Evolutionary conservation across 257 asterid species (phyloP).

Genomic region (Asclepias syriaca): DNA sequence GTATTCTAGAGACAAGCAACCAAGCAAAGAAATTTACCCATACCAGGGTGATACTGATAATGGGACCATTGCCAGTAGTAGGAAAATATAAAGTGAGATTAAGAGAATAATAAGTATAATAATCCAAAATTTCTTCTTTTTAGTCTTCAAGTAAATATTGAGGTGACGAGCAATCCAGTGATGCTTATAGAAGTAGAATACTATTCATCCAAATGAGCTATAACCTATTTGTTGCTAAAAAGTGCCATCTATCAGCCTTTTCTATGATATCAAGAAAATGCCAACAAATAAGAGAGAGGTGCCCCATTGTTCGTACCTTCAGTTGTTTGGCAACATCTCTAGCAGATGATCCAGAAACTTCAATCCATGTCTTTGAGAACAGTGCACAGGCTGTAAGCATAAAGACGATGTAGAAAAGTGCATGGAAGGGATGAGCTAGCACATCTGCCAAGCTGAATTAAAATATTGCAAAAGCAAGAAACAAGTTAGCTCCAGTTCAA

Average conservation of each 20-base stretch:
- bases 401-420: constrained; percentile 68
- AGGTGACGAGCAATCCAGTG: background rate
- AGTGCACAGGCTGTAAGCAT: constrained; percentile 90
- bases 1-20: too few species aligned
- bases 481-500: background rate
- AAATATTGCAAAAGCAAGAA: constrained; percentile 4
- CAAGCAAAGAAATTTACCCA: too few species aligned
- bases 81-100: background rate
- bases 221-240: background rate
- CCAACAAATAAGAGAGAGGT: background rate
- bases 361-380: constrained; percentile 89
- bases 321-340: constrained; percentile 88
- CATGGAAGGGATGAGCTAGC: constrained; percentile 83
- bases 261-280: background rate
- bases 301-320: constrained; percentile 39
- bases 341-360: constrained; percentile 91
- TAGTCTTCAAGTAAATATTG: background rate
- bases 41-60: background rate
- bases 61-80: background rate
- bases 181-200: background rate
- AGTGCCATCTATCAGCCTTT: background rate
- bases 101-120: too few species aligned
- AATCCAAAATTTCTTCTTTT: background rate
- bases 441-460: constrained; percentile 54
- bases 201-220: background rate